Conservation (phyloP, 768 basidiomycete genomes). For the Amanita subjunquillea region DNA sequence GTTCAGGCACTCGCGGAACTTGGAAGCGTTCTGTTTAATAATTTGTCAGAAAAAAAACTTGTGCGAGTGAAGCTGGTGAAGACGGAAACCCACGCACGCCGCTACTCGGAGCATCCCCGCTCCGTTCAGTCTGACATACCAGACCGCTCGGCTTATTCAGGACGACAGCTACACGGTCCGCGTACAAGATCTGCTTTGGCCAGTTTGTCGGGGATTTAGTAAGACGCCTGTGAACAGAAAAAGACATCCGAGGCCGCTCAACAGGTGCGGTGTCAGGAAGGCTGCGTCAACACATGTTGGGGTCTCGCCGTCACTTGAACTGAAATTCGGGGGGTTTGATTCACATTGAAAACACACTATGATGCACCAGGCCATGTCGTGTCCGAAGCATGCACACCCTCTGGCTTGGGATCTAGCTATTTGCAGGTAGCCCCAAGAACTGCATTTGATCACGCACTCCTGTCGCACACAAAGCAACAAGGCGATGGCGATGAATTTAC, state of each 20-base stretch:
- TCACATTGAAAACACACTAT: background rate
- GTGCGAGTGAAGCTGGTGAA: background rate
- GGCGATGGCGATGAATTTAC: too few relatives aligned
- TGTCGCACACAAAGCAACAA: too few relatives aligned
- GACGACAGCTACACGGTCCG: conserved; percentile 42
- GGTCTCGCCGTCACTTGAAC: too few relatives aligned
- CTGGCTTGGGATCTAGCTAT: too few relatives aligned
- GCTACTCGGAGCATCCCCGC: background rate
- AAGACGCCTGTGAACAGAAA: background rate
- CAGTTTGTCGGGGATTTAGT: background rate
- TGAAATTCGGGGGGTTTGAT: background rate
- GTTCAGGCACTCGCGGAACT: conserved; percentile 2
- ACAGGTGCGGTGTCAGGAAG: background rate
- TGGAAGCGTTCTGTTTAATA: background rate
- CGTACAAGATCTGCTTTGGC: conserved; percentile 27
- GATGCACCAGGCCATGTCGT: background rate
- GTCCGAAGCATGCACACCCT: background rate
- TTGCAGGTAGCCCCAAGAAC: too few relatives aligned
- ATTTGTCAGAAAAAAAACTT: background rate
- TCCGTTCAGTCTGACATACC: conserved; percentile 34
- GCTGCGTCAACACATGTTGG: conserved; percentile 1
- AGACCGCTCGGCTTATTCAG: conserved; percentile 54
- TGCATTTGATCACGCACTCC: too few relatives aligned
- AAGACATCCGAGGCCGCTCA: background rate
- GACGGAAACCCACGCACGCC: background rate